Conservation (phyloP, 257 asterid species). For the Jaltomata sinuosa region DNA sequence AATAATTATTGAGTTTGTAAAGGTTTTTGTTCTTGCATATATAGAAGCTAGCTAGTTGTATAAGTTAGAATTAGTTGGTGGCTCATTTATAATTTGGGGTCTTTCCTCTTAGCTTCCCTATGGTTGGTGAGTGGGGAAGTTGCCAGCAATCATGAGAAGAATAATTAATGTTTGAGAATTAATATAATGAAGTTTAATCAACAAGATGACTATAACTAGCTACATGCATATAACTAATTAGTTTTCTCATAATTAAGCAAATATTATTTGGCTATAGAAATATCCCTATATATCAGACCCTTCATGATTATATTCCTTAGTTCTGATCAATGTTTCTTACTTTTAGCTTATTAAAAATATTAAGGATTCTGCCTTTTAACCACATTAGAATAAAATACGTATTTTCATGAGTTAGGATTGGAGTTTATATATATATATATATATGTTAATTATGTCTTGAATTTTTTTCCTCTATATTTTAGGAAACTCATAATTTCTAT, state of each 20-base stretch:
- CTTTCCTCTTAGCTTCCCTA: slow-evolving; percentile 8
- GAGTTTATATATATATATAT: background rate
- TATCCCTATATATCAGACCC: background rate
- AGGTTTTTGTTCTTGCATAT: background rate
- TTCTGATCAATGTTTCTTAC: background rate
- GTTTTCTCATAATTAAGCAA: background rate
- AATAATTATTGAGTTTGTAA: background rate
- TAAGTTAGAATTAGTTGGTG: background rate
- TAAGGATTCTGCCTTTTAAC: background rate
- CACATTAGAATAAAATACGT: background rate
- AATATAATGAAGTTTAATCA: background rate
- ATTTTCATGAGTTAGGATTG: background rate
- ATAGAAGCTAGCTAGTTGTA: background rate
- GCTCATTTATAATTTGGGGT: background rate
- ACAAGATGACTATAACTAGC: background rate
- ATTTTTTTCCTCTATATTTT: no score
- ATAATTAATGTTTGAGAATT: slow-evolving; percentile 1
- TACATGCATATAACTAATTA: background rate
- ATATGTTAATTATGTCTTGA: no score
- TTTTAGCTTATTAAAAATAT: background rate
- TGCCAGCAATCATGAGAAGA: slow-evolving; percentile 9
- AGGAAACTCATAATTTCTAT: no score
- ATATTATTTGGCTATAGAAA: background rate
- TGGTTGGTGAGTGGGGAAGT: slow-evolving; percentile 15
- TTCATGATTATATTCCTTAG: background rate